phyloP scores from a whole-genome alignment of 2,329 filamentous ascomycete genomes.

The Bipolaris oryzae region DNA sequence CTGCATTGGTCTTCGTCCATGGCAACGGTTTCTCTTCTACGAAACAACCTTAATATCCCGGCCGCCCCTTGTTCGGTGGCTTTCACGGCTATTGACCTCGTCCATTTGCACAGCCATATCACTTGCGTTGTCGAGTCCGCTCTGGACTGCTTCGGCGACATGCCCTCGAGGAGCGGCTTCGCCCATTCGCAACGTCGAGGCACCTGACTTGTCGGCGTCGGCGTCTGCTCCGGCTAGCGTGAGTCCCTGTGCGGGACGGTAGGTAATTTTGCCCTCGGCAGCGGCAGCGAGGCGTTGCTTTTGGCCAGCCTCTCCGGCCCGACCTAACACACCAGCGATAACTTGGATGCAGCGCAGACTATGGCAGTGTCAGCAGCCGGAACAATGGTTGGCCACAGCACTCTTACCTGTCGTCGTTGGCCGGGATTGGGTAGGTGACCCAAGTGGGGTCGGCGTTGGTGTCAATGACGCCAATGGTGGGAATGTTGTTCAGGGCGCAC shows the following conservation, averaged over 20 bases:
- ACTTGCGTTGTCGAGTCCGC: conserved; percentile 19
- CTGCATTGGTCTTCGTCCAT: background rate
- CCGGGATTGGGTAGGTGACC: conserved; percentile 95
- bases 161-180: background rate
- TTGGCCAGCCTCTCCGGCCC: conserved; percentile 81
- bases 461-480: conserved; percentile 93
- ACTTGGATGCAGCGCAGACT: conserved; percentile 82
- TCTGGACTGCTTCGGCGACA: conserved; percentile 1
- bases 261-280: conserved; percentile 66
- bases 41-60: conserved; percentile 27
- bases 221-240: conserved; percentile 25
- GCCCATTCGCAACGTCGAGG: conserved; percentile 5
- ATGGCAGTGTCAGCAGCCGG: conserved; percentile 22
- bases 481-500: conserved; percentile 84
- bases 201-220: background rate
- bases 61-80: conserved; percentile 31
- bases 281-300: conserved; percentile 69
- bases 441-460: conserved; percentile 90
- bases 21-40: conserved; percentile 8
- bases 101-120: conserved; percentile 33
- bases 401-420: conserved; percentile 88
- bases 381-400: background rate
- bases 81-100: conserved; percentile 29
- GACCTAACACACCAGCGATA: conserved; percentile 83
- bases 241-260: conserved; percentile 43